phyloP scores from a whole-genome alignment of 129 eudicot genomes.

The Tagetes erecta region DNA sequence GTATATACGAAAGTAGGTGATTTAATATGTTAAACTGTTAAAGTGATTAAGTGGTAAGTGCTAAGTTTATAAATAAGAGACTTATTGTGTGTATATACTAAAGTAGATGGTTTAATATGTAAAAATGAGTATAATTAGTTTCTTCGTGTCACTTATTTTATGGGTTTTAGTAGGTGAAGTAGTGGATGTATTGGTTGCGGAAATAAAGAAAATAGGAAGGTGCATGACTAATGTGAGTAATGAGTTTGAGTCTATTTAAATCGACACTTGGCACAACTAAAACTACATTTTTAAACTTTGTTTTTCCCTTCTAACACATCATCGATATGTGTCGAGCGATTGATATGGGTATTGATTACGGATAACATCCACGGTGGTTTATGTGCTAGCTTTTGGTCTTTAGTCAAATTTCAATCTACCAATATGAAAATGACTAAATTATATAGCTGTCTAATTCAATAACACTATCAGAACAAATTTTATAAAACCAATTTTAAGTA shows the following conservation, averaged over 20 bases:
- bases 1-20: too few species aligned
- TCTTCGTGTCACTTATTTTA: neutral
- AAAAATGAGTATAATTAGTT: neutral
- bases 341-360: slow-evolving; percentile 9
- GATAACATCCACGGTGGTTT: neutral
- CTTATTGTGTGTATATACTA: neutral
- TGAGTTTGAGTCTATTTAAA: slow-evolving; percentile 10
- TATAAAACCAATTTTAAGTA: too few species aligned
- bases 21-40: too few species aligned
- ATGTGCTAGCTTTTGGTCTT: slow-evolving; percentile 24
- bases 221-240: slow-evolving; percentile 29
- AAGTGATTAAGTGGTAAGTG: too few species aligned
- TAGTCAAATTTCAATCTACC: neutral
- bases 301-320: slow-evolving; percentile 17
- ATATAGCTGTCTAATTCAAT: neutral
- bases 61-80: neutral
- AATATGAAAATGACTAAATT: neutral
- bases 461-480: neutral
- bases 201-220: neutral
- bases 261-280: slow-evolving; percentile 34
- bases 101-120: neutral
- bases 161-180: slow-evolving; percentile 15
- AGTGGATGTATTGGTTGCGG: slow-evolving; percentile 6
- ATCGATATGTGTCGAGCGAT: slow-evolving; percentile 31
- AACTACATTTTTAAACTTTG: slow-evolving; percentile 19